Evolutionary conservation across 2,329 filamentous ascomycete genomes (phyloP).

Genomic region (Diaporthe sp.): DNA sequence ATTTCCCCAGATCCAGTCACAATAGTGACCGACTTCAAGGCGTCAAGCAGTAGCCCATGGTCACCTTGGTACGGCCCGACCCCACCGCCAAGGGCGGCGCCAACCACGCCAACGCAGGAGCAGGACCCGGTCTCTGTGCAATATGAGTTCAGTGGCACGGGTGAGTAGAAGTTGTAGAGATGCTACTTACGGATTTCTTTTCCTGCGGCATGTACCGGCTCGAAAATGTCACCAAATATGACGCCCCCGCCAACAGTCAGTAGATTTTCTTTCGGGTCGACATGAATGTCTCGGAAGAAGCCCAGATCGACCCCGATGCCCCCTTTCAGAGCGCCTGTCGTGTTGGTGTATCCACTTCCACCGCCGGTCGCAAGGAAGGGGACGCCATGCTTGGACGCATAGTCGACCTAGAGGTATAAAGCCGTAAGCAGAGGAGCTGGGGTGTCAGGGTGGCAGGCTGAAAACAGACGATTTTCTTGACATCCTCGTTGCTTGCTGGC

Average conservation of each 20-base stretch:
- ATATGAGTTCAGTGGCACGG: neutral
- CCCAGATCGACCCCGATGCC: neutral
- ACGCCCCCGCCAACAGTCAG: neutral
- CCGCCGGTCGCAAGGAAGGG: neutral
- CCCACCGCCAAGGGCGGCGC: neutral
- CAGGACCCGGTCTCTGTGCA: neutral
- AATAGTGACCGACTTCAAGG: neutral
- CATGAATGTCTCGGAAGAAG: neutral
- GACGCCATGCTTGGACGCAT: neutral
- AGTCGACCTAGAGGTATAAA: neutral
- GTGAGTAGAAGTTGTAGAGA: neutral
- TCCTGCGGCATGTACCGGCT: neutral
- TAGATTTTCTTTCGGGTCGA: neutral
- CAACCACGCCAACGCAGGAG: neutral
- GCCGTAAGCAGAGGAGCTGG: neutral
- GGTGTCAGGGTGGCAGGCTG: neutral
- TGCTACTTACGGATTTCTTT: constrained; percentile 5
- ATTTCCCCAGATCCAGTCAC: neutral
- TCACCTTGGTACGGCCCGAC: neutral
- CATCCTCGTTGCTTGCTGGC: neutral
- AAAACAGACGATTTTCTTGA: neutral
- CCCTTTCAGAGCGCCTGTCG: constrained; percentile 1
- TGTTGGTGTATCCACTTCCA: neutral
- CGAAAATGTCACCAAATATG: constrained; percentile 5
- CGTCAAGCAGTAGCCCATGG: neutral